Conservation (phyloP, 2,329 filamentous ascomycete genomes). For the Dothistroma septosporum region DNA sequence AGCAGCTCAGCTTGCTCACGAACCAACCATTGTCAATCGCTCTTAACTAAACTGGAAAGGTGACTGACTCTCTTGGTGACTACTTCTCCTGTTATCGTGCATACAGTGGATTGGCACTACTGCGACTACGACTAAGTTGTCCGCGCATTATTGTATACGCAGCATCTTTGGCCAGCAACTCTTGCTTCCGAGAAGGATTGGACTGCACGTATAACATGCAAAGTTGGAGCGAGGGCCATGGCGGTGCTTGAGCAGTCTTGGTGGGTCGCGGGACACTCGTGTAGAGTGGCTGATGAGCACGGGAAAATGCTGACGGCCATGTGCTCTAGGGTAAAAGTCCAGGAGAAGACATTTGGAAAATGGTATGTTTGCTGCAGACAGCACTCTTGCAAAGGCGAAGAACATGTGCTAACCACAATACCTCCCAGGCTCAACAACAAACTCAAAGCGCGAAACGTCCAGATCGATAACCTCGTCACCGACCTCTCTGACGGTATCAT, state of each 20-base stretch:
- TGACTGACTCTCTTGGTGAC: neutral
- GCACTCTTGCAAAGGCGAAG: neutral
- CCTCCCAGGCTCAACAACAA: conserved; percentile 80
- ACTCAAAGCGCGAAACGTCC: conserved; percentile 69
- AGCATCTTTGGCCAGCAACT: too few species aligned
- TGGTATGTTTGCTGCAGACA: conserved; percentile 55
- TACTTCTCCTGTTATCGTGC: neutral
- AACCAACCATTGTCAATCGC: too few species aligned
- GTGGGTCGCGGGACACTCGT: conserved; percentile 6
- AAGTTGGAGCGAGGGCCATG: conserved; percentile 18
- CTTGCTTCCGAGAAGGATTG: neutral
- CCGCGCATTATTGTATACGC: neutral
- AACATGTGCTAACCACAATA: neutral
- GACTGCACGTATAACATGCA: conserved; percentile 11
- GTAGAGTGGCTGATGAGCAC: neutral
- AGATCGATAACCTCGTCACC: conserved; percentile 79
- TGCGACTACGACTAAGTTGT: neutral
- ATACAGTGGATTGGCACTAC: neutral
- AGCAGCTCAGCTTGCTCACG: neutral
- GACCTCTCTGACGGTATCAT: conserved; percentile 94
- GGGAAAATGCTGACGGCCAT: conserved; percentile 6
- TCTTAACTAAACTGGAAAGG: too few species aligned
- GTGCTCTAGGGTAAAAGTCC: conserved; percentile 37
- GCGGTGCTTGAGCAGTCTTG: conserved; percentile 50
- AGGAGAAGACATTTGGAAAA: conserved; percentile 99